Conservation (phyloP, 768 basidiomycete genomes). For the Trametes cubensis region DNA sequence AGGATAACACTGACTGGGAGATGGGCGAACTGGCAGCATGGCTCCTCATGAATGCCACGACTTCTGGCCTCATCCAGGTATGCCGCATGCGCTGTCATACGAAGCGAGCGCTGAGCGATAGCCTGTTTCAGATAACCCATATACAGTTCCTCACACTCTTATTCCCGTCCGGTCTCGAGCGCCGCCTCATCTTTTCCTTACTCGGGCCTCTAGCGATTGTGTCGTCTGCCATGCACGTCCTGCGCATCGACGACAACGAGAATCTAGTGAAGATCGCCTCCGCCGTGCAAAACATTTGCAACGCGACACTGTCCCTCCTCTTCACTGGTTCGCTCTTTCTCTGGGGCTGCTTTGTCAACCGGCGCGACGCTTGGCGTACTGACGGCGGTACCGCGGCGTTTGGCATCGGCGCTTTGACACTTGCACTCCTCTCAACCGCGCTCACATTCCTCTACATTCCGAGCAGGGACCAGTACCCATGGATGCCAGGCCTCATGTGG, state of each 20-base stretch:
- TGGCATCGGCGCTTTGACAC: slow-evolving; percentile 76
- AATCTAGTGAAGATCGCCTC: slow-evolving; percentile 58
- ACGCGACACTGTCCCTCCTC: slow-evolving; percentile 92
- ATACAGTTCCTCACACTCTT: slow-evolving; percentile 96
- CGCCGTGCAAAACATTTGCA: slow-evolving; percentile 90
- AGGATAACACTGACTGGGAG: slow-evolving; percentile 54
- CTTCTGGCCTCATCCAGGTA: slow-evolving; percentile 85
- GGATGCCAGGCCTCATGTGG: slow-evolving; percentile 91
- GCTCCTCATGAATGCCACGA: slow-evolving; percentile 86
- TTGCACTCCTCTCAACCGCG: slow-evolving; percentile 82
- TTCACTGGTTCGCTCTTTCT: slow-evolving; percentile 88
- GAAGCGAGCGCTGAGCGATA: neutral
- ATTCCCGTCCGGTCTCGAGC: slow-evolving; percentile 90
- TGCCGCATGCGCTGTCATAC: slow-evolving; percentile 28
- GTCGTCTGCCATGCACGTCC: slow-evolving; percentile 81
- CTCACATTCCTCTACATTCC: slow-evolving; percentile 90
- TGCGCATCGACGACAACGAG: slow-evolving; percentile 53
- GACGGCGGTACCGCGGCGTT: slow-evolving; percentile 97
- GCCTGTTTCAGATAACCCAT: slow-evolving; percentile 75
- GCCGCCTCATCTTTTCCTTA: slow-evolving; percentile 79
- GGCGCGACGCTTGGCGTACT: slow-evolving; percentile 90
- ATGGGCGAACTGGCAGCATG: slow-evolving; percentile 69
- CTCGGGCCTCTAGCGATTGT: slow-evolving; percentile 87
- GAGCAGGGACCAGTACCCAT: slow-evolving; percentile 80
- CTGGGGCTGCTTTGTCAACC: slow-evolving; percentile 92